Conservation (phyloP, 2,329 filamentous ascomycete species). For the Colletotrichum camelliae region DNA sequence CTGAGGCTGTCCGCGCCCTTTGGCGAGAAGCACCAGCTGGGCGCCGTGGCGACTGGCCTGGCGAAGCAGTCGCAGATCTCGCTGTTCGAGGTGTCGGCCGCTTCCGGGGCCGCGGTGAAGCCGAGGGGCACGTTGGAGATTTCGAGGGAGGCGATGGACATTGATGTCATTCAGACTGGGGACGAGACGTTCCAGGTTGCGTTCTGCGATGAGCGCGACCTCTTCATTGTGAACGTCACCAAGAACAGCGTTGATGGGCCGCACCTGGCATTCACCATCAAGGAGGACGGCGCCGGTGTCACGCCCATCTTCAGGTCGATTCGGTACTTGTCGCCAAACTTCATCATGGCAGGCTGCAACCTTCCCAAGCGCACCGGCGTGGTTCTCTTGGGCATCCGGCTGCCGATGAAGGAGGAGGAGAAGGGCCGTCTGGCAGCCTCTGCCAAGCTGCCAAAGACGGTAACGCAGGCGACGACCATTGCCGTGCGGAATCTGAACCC, state of each 20-base stretch:
- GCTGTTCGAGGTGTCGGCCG: conserved; percentile 72
- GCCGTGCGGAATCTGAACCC: conserved; percentile 75
- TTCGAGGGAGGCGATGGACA: conserved; percentile 66
- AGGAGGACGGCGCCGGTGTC: conserved; percentile 47
- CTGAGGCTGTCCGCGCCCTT: conserved; percentile 59
- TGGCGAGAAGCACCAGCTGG: conserved; percentile 59
- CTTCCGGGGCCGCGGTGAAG: conserved; percentile 52
- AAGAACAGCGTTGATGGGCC: conserved; percentile 51
- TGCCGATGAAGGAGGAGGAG: conserved; percentile 41
- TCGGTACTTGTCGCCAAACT: conserved; percentile 63
- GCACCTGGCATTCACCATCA: conserved; percentile 61
- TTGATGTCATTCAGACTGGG: conserved; percentile 71
- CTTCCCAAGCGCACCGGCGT: conserved; percentile 63
- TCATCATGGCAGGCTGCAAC: conserved; percentile 64
- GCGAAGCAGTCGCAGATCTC: conserved; percentile 79
- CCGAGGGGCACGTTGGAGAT: conserved; percentile 55
- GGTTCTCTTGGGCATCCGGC: conserved; percentile 60
- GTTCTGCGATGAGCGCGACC: conserved; percentile 79
- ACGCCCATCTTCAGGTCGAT: conserved; percentile 62
- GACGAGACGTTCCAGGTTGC: conserved; percentile 72
- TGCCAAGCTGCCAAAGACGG: conserved; percentile 65
- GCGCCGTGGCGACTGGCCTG: conserved; percentile 79
- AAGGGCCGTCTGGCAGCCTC: conserved; percentile 57
- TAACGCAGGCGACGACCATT: conserved; percentile 79
- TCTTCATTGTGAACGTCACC: conserved; percentile 67